Percentiles rank a stretch among this genome's conserved stretches.
These are phyloP conservation scores for Entamoeba moshkovskii DNA, from an alignment of 208 protist genomes.

Conservation along the genomic window DNA sequence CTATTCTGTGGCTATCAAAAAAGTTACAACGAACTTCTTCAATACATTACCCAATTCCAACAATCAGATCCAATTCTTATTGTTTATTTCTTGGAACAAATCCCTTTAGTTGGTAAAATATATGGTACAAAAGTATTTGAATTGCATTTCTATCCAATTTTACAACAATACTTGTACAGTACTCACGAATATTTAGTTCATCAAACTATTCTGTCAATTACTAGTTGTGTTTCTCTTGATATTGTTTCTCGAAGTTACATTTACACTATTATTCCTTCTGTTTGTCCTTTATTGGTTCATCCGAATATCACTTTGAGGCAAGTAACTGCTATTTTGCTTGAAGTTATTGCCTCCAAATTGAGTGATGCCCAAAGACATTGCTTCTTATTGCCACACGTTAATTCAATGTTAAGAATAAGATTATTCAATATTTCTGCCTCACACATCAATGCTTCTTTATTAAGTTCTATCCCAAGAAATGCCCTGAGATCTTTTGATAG, in stretches of 20 bases:
- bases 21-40: neutral
- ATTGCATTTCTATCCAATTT: neutral
- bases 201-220: neutral
- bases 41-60: neutral
- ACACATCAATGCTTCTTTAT: neutral
- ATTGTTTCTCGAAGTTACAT: neutral
- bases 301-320: neutral
- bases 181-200: neutral
- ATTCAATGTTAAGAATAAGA: neutral
- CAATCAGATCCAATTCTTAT: neutral
- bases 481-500: neutral
- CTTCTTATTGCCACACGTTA: neutral
- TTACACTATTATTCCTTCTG: neutral
- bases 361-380: neutral
- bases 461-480: neutral
- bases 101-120: neutral
- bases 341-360: neutral
- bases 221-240: neutral
- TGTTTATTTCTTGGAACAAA: neutral
- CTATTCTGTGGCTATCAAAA: neutral
- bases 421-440: neutral
- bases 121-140: neutral
- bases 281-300: neutral
- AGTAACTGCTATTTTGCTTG: neutral
- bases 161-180: neutral